phyloP scores from a whole-genome alignment of 2,329 filamentous ascomycete genomes.

The Xylaria sp. region DNA sequence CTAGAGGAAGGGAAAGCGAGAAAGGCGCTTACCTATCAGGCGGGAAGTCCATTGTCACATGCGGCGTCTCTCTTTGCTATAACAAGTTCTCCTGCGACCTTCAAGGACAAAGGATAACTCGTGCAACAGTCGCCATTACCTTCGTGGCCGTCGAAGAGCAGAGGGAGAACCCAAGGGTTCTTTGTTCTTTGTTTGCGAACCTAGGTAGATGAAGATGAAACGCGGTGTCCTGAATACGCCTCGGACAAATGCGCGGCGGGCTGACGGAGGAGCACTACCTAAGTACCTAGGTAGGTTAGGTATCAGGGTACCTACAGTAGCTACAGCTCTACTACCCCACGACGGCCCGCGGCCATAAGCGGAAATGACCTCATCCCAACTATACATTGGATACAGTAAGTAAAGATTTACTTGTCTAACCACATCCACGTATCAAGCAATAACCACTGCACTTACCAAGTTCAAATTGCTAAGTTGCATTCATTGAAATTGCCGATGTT shows the following conservation, averaged over 20 bases:
- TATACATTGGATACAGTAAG: too few species aligned
- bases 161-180: neutral
- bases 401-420: too few species aligned
- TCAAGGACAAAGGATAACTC: conserved; percentile 40
- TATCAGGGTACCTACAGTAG: too few species aligned
- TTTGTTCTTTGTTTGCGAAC: conserved; percentile 26
- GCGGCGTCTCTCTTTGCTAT: conserved; percentile 25
- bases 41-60: conserved; percentile 45
- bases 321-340: neutral
- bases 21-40: conserved; percentile 46
- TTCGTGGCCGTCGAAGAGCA: neutral
- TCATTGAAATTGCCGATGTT: neutral
- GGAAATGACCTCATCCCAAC: neutral
- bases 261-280: neutral
- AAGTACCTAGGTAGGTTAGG: neutral
- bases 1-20: neutral
- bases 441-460: too few species aligned
- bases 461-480: too few species aligned
- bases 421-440: too few species aligned
- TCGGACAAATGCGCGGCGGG: conserved; percentile 5
- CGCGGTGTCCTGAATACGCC: neutral
- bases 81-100: conserved; percentile 19
- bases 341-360: conserved; percentile 9
- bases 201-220: conserved; percentile 13
- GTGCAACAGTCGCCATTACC: conserved; percentile 21